Base-by-base conservation (phyloP, 169 alveolate species). In the Plasmodium inui region DNA sequence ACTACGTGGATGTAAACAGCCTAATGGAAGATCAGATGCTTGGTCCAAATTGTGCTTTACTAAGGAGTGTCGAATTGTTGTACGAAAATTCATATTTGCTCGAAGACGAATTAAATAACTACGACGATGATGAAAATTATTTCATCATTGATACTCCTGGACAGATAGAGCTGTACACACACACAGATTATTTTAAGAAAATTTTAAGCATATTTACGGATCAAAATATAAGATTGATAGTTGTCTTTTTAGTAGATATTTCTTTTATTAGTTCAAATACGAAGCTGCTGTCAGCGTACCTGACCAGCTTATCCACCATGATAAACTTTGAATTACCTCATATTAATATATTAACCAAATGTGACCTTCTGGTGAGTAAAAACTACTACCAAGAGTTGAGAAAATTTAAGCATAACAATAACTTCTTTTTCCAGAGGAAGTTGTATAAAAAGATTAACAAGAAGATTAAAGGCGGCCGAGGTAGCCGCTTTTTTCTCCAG, bases 21-120 rank as follows among this genome's bases (percentile, higher is more conserved):
- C 99, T 98, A 26, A 97, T 98, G 98, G 98, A 98, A 84, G 99
- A 98, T 95, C 93, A 97, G 14, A 96, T 97, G 85, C 96, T 98
- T 86, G 99, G 99, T 0, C 99, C 99, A 17, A 99, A 99, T 94
- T 99, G 99, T 32, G 99, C 99, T 1, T 97, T 98, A 84, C 98
- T 99, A 12, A 97, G 96, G 95, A 98, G 99, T 93, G 97, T 99
- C 98, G 99, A 99, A 96, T 97, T 98, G 83, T 96, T 98, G 78
- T 94, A 97, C 44, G 98, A 98, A 73, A 97, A 98, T 95, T 92
- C 98, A 57, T 99, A 98, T 81, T 98, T 99, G 99, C 96, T 99
- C 46, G 96, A 97, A 83, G 99, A 99, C n/a, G 98, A 98, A 93
- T 95, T 98, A 34, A 97, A 98, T 73, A 97, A 97, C 30, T 96